These are phyloP conservation scores for Ambrosia hybrid DNA, from an alignment of 140 eudicot genomes.

Conservation along the genomic window DNA sequence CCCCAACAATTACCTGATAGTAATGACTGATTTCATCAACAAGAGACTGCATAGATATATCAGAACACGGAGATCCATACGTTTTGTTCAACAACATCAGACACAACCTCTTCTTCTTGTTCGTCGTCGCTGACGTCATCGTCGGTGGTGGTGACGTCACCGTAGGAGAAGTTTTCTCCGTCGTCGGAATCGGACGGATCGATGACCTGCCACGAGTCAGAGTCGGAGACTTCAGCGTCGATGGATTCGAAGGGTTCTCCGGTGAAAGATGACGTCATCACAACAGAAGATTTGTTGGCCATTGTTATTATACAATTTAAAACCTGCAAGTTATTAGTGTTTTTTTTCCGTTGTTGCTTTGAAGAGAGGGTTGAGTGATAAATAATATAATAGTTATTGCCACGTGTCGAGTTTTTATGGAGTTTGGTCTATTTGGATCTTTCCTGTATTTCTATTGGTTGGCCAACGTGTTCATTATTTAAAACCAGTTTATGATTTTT, in stretches of 20 bases:
- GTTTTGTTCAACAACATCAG: constrained; percentile 23
- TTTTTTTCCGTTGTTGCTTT: no score
- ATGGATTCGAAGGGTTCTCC: constrained; percentile 37
- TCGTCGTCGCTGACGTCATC: no score
- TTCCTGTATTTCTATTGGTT: not conserved
- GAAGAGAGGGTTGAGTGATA: not conserved
- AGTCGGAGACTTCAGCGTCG: constrained; percentile 34
- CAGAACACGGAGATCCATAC: constrained; percentile 31
- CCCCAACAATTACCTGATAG: no score
- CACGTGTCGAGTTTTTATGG: not conserved
- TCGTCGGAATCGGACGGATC: constrained; percentile 52
- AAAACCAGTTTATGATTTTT: not conserved
- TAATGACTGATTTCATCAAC: no score
- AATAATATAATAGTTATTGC: not conserved
- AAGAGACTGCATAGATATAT: constrained; percentile 24
- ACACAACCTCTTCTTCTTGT: constrained; percentile 19
- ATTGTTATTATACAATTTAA: constrained; percentile 30
- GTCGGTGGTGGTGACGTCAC: constrained; percentile 24
- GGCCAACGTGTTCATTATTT: not conserved
- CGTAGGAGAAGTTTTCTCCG: constrained; percentile 28
- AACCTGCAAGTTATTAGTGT: no score
- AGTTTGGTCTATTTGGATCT: not conserved
- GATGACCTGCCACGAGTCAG: constrained; percentile 62
- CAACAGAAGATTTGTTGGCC: constrained; percentile 18
- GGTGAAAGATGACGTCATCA: constrained; percentile 14